Base-by-base conservation (phyloP, 2,329 filamentous ascomycete genomes). In the Calonectria multiphialidica region DNA sequence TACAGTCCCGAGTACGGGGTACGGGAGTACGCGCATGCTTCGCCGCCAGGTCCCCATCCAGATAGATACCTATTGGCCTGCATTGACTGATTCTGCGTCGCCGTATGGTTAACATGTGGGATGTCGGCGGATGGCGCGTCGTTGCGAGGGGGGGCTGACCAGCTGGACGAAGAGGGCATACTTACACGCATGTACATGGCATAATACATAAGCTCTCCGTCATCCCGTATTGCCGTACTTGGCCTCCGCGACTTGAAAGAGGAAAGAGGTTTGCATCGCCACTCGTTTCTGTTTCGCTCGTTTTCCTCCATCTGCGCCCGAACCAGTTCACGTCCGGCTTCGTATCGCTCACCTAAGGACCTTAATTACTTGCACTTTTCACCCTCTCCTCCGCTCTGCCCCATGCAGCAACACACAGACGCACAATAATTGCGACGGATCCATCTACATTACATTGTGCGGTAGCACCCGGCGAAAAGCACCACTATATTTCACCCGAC, bases 241-340 rank as follows among this genome's bases (percentile, higher is more conserved):
- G 30, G 21, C n/a, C 62, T 44, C 68, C 37, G 45, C 44, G 44
- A 55, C 45, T 23, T 45, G 57, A 33, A 66, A 47, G 35, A 35
- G 50, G 44, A 62, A 57, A 50, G 37, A 42, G 44, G 30, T 61
- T 33, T 70, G 67, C 57, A 66, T 61, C 50, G 49, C 62, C 61
- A 40, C 62, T 66, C 68, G 68, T 62, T 66, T 28, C 59, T 65
- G 50, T 66, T 70, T 70, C 67, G 59, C 40, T 70, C 67, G 49
- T 57, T 65, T 33, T 28, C 6, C 53, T 33, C 64, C 50, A 21
- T 28, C 44, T 45, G 44, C 18, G 42, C 50, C 68, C 33, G n/a
- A 45, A 28, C 49, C 59, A 28, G 49, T 66, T 65, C 61, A 35
- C 50, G 25, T 45, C 40, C 35, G 42, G 12, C 47, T 50, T 40